Percentiles rank a stretch among this genome's conserved stretches.
phyloP scores from a whole-genome alignment of 1,284 basidiomycete species.

The Schizophyllum amplum region DNA sequence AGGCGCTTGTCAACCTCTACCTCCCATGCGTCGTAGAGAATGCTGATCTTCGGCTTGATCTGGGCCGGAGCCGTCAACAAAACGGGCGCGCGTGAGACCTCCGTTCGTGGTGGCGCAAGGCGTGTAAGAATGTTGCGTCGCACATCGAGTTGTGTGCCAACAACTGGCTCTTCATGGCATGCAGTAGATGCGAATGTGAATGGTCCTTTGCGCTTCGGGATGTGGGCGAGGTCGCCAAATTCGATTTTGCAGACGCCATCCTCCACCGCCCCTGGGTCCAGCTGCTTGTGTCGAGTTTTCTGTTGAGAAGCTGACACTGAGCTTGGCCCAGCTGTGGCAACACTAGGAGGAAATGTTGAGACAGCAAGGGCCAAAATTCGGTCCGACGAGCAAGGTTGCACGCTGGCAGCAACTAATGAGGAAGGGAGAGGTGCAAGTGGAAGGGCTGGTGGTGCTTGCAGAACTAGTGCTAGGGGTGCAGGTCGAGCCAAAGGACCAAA shows the following conservation, averaged over 20 bases:
- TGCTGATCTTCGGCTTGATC: background rate
- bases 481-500: background rate
- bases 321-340: background rate
- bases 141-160: too few species aligned
- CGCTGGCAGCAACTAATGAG: background rate
- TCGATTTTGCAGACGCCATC: background rate
- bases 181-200: too few species aligned
- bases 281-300: background rate
- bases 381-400: background rate
- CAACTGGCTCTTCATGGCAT: too few species aligned
- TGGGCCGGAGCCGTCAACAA: background rate
- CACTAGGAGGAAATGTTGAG: background rate
- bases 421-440: background rate
- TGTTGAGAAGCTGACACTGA: background rate
- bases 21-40: background rate
- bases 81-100: background rate
- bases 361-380: background rate
- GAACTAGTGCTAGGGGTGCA: background rate
- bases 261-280: background rate
- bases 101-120: background rate
- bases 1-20: background rate
- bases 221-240: background rate
- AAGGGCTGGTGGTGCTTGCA: background rate
- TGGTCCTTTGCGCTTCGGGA: too few species aligned
- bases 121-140: background rate